Base-by-base conservation (phyloP, 169 alveolate genomes). In the Plasmodium blacklocki region DNA sequence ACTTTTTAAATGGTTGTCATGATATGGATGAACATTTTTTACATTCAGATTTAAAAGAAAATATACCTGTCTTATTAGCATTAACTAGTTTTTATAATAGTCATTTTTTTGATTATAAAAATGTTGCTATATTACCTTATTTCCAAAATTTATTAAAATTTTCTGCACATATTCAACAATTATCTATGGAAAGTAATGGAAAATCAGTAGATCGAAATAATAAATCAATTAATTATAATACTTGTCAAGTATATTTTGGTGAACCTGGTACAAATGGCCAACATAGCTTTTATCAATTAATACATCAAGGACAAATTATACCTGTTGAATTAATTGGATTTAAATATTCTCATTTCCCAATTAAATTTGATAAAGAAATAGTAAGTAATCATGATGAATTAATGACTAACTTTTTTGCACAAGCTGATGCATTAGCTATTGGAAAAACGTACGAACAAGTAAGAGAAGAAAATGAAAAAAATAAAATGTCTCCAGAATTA, bases 261-360 rank as follows among this genome's bases (percentile, higher is more conserved):
- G 99, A 99, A 93, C 99, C 99, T 26, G 99, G 99, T 59, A 99
- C 99, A 26, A 98, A 99, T 85, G 99, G 99, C 1, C 99, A 97
- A 85, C 99, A 98, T 93, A 96, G 98, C 63, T 99, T 98, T 94
- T 99, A 98, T 93, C 98, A 99, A 93, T 93, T 98, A 86, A 93
- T 98, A 92, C 99, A 99, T 91, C 99, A 99, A 93, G 99, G 99
- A 32, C 94, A 97, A 19, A 92, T 97, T 32, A 95, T 97, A 59
- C 99, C 99, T 4, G 96, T 98, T 49, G 99, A 99, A 93, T 98
- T 99, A 94, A 98, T 99, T 47, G 99, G 99, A 39, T 97, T 96
- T 95, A 93, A 95, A 67, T 83, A 94, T 66, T 96, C 98, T n/a
- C 98, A 98, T 92, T 94, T 96, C 76, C 97, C 97, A 39, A 93